phyloP scores from a whole-genome alignment of 176 grass and related monocot genomes.

The Oryza nivara region DNA sequence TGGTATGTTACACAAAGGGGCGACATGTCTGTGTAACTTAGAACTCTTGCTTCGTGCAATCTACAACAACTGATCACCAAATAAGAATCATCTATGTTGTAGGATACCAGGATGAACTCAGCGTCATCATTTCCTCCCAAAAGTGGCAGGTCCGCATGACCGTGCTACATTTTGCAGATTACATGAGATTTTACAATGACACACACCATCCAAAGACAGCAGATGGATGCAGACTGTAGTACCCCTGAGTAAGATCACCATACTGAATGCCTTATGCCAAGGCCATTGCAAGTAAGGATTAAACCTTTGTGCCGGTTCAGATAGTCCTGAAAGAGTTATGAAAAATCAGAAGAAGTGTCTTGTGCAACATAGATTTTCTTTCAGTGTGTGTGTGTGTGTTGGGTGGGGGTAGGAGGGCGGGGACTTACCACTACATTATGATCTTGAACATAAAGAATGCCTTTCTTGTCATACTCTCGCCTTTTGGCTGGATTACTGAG shows the following conservation, averaged over 20 bases:
- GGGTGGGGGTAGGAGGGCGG: background rate
- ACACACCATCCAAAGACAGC: constrained; percentile 33
- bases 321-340: constrained; percentile 65
- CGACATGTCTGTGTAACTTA: background rate
- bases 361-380: background rate
- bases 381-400: background rate
- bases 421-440: constrained; percentile 70
- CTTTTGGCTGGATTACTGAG: constrained; percentile 87
- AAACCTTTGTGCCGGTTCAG: constrained; percentile 90
- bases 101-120: constrained; percentile 29
- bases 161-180: constrained; percentile 11
- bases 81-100: constrained; percentile 53
- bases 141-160: background rate
- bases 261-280: constrained; percentile 74
- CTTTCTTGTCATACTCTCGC: constrained; percentile 79
- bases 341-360: background rate
- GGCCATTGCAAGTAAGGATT: constrained; percentile 96
- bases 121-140: background rate
- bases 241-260: constrained; percentile 50
- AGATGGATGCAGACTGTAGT: background rate
- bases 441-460: constrained; percentile 74
- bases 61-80: constrained; percentile 51
- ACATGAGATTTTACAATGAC: constrained; percentile 30
- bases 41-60: constrained; percentile 18
- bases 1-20: constrained; percentile 22